A percentile compares a stretch with the other conserved stretches of the same genome.
These are phyloP conservation scores for Microcos paniculata DNA, from an alignment of 345 rosid genomes.

Conservation along the genomic window DNA sequence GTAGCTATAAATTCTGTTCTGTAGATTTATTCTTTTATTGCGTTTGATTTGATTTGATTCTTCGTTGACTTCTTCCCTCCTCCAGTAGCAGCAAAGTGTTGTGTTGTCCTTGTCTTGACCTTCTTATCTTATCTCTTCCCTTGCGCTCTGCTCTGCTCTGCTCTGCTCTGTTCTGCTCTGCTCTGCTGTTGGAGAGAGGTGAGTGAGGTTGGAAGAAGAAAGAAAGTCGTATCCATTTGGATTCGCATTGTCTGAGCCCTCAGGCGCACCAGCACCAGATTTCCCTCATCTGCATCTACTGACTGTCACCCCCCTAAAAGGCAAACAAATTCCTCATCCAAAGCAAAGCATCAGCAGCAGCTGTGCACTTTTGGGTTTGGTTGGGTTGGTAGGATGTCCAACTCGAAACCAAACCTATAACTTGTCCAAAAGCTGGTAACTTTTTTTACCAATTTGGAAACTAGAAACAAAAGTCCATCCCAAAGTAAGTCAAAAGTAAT, in stretches of 20 bases:
- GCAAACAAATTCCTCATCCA: not conserved
- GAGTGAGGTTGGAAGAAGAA: not conserved
- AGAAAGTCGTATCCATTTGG: not conserved
- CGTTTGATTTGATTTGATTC: not conserved
- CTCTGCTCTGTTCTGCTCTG: not conserved
- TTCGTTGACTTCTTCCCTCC: not conserved
- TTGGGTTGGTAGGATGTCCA: too few relatives aligned
- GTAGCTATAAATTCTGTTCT: not conserved
- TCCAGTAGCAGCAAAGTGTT: not conserved
- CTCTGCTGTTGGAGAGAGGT: too few relatives aligned
- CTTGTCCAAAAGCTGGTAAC: too few relatives aligned
- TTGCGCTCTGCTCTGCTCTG: too few relatives aligned
- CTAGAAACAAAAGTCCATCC: too few relatives aligned
- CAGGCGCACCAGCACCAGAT: not conserved
- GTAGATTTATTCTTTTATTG: not conserved
- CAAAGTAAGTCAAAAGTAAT: too few relatives aligned
- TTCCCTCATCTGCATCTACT: not conserved
- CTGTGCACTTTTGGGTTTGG: too few relatives aligned
- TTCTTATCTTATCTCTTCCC: not conserved
- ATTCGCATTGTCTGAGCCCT: not conserved
- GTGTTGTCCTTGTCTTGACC: not conserved
- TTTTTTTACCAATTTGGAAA: too few relatives aligned
- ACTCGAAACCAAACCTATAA: too few relatives aligned
- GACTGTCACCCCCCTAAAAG: not conserved
- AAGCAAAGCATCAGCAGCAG: not conserved